Base-by-base conservation (phyloP, 176 grass and related monocot species). In the Melocanna baccifera region DNA sequence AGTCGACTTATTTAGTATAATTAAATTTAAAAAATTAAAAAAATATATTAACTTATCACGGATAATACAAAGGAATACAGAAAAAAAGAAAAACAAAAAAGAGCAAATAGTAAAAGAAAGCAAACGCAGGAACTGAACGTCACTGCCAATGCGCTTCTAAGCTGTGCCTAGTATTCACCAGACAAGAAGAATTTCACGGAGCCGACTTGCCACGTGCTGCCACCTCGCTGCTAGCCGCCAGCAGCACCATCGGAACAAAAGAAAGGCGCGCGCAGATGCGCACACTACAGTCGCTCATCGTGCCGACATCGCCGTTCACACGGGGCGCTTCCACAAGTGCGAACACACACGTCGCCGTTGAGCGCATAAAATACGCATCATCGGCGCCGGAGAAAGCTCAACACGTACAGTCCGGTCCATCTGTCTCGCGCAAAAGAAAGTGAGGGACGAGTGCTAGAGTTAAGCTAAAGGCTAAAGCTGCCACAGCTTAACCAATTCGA, bases 311-410 rank as follows among this genome's bases (percentile, higher is more conserved):
- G n/a, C n/a, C n/a, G n/a, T n/a, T n/a, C n/a, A n/a, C n/a, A n/a
- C n/a, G n/a, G n/a, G n/a, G n/a, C n/a, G n/a, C n/a, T n/a, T 43
- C 16, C 55, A 2, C 81, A 63, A 19, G 43, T 51, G 43, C 14
- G 32, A 84, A 76, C 82, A 56, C 39, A 45, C 32, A 11, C 73
- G 47, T 85, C 73, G 48, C 23, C 32, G 48, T 77, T 34, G 23
- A 20, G 61, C 82, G 13, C 71, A 25, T 30, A 53, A 53, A 75
- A 55, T 19, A 83, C 9, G 66, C 64, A 20, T 8, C 25, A 7
- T 26, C 39, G 12, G 32, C 32, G 32, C 26, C 34, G 29, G 43
- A 62, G 42, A 84, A 65, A n/a, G 45, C 74, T 51, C 15, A 13
- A 19, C 62, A 20, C 32, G 32, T 34, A 34, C 70, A 62, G 13